Conservation (phyloP, 306 rosid species). For the Biancaea sappan region DNA sequence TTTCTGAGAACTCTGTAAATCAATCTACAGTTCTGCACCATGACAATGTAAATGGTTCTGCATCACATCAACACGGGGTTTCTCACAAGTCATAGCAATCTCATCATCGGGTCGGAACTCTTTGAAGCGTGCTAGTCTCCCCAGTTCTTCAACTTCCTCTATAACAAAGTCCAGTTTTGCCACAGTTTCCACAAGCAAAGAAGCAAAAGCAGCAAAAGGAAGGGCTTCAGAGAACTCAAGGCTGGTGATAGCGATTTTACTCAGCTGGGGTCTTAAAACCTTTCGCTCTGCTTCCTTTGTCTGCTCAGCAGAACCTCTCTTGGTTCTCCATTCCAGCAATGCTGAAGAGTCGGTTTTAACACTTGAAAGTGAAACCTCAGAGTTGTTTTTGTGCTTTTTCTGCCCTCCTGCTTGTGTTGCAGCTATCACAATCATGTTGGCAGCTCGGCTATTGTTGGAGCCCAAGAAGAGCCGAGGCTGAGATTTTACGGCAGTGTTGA, state of each 20-base stretch:
- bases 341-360: slow-evolving; percentile 89
- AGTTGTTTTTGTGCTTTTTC: slow-evolving; percentile 39
- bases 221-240: slow-evolving; percentile 97
- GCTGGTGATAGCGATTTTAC: slow-evolving; percentile 82
- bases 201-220: slow-evolving; percentile 95
- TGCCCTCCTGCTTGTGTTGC: slow-evolving; percentile 61
- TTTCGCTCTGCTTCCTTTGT: slow-evolving; percentile 63
- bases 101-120: slow-evolving; percentile 66
- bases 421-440: slow-evolving; percentile 67
- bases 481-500: slow-evolving; percentile 81
- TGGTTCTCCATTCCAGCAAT: slow-evolving; percentile 69
- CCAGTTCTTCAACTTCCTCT: slow-evolving; percentile 85
- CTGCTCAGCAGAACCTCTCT: slow-evolving; percentile 43
- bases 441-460: slow-evolving; percentile 56
- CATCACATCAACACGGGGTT: slow-evolving; percentile 45
- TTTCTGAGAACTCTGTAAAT: slow-evolving; percentile 16
- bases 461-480: slow-evolving; percentile 97
- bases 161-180: slow-evolving; percentile 86
- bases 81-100: slow-evolving; percentile 61
- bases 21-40: slow-evolving; percentile 65
- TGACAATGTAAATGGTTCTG: slow-evolving; percentile 57
- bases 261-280: slow-evolving; percentile 71
- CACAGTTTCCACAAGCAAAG: slow-evolving; percentile 89
- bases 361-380: slow-evolving; percentile 59
- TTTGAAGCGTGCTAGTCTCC: slow-evolving; percentile 72